Base-by-base conservation (phyloP, 2,329 filamentous ascomycete genomes). In the Chalara sp. region DNA sequence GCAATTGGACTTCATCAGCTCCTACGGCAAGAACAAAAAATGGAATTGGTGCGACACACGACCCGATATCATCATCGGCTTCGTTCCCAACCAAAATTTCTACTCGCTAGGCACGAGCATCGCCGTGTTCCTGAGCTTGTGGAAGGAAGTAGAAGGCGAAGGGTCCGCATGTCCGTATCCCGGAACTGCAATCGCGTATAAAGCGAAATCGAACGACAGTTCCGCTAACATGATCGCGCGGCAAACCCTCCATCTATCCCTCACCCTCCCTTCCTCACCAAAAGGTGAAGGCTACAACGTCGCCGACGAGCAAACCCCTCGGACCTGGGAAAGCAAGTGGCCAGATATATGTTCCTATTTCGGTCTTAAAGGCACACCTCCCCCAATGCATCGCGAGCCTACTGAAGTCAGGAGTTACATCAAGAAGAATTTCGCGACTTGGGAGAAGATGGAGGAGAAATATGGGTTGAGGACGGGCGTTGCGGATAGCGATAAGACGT, bases 21-120 rank as follows among this genome's bases (percentile, higher is more conserved):
- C 61, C 42, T 68, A 66, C 29, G 61, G 67, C 1, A 64, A 64
- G 44, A 65, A 62, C 13, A 71, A 68, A 60, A 51, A 52, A 5
- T 72, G 69, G 70, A 68, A 61, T 28, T 72, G 68, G 65, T 66
- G 64, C 46, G 68, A 72, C 31, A 66, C 69, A 2, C 61, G 67
- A 8, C 69, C 68, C 1, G 70, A 71, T 55, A 67, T 69, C 48
- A 68, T 72, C 51, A 65, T 72, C 39, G 69, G 69, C 5, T 70
- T 70, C 52, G 66, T 71, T 2, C 68, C 68, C 12, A 69, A 70
- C 51, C 63, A 63, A 37, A 71, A 70, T 48, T 66, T 67, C 42
- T 69, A 68, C 54, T 67, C 65, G 21, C 62, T 70, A 6, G 68
- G 65, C 7, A 65, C 66, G 44, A 63, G 63, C 4, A 55, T 72